Percentiles rank a stretch among this genome's conserved stretches.
phyloP scores from a whole-genome alignment of 1,284 basidiomycete species.

The Boletus semigastroideus region DNA sequence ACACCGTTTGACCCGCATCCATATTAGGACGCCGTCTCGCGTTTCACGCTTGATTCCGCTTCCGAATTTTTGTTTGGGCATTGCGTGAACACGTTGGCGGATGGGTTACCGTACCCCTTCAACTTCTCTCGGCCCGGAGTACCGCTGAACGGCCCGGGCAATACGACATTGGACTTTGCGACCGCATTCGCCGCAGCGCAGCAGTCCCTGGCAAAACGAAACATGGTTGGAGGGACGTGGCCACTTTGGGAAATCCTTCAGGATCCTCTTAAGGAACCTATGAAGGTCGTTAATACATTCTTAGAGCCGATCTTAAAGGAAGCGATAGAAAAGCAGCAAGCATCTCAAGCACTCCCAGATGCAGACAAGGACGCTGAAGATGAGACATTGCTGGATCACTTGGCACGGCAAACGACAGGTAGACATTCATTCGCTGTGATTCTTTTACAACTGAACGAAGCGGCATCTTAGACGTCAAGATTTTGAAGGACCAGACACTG shows the following conservation, averaged over 20 bases:
- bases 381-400: conserved; percentile 49
- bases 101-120: conserved; percentile 33
- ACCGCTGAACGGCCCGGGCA: not conserved
- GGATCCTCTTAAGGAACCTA: conserved; percentile 35
- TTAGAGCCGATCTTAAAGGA: conserved; percentile 36
- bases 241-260: conserved; percentile 39
- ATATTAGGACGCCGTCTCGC: conserved; percentile 38
- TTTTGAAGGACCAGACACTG: conserved; percentile 41
- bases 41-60: conserved; percentile 47
- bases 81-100: conserved; percentile 32
- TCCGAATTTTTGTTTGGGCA: conserved; percentile 43
- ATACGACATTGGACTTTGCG: conserved; percentile 34
- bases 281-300: conserved; percentile 40
- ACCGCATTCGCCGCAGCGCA: conserved; percentile 37
- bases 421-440: conserved; percentile 26
- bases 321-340: conserved; percentile 32
- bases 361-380: conserved; percentile 31
- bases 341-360: conserved; percentile 19
- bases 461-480: conserved; percentile 29
- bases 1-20: not conserved
- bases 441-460: conserved; percentile 36
- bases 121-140: conserved; percentile 6
- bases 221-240: conserved; percentile 38
- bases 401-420: conserved; percentile 52
- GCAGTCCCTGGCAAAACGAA: conserved; percentile 30